These are phyloP conservation scores for Crinitomyces ghanaensis DNA, from an alignment of 805 yeast genomes.

Conservation along the genomic window DNA sequence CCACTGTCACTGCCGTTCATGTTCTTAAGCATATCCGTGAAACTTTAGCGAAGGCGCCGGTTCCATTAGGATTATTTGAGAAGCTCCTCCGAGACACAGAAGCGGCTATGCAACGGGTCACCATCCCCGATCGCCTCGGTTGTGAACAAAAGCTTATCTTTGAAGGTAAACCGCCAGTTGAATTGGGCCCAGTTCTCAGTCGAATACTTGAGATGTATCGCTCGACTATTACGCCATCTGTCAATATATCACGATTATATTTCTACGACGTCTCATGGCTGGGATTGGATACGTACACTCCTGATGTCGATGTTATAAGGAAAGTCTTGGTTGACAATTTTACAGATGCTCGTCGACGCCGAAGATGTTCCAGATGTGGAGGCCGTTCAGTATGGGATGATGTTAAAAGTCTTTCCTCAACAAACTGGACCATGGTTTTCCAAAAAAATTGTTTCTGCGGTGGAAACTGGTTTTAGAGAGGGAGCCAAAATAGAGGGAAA, in stretches of 20 bases:
- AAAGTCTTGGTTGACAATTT: slow-evolving; percentile 29
- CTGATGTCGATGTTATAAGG: slow-evolving; percentile 26
- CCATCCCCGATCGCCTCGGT: slow-evolving; percentile 31
- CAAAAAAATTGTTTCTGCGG: slow-evolving; percentile 73
- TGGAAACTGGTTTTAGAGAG: slow-evolving; percentile 45
- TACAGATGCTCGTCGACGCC: slow-evolving; percentile 20
- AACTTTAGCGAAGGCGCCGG: slow-evolving; percentile 19
- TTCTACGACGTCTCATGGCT: slow-evolving; percentile 63
- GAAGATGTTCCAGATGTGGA: slow-evolving; percentile 47
- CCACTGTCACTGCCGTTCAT: no score
- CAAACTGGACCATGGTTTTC: slow-evolving; percentile 49
- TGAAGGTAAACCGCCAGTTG: slow-evolving; percentile 46
- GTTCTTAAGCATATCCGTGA: slow-evolving; percentile 20
- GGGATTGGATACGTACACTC: slow-evolving; percentile 21
- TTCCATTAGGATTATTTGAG: slow-evolving; percentile 25
- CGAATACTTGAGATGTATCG: slow-evolving; percentile 39
- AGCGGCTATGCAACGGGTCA: slow-evolving; percentile 22
- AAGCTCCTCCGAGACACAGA: slow-evolving; percentile 30
- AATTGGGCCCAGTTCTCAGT: slow-evolving; percentile 23
- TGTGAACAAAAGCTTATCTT: slow-evolving; percentile 53
- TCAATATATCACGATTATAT: slow-evolving; percentile 43
- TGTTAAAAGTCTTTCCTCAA: slow-evolving; percentile 23
- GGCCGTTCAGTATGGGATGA: slow-evolving; percentile 32
- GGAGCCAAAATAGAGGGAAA: no score
- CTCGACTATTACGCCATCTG: slow-evolving; percentile 32